Conservation (phyloP, 78 protist species). For the Dictyostelium brefeldianum region DNA sequence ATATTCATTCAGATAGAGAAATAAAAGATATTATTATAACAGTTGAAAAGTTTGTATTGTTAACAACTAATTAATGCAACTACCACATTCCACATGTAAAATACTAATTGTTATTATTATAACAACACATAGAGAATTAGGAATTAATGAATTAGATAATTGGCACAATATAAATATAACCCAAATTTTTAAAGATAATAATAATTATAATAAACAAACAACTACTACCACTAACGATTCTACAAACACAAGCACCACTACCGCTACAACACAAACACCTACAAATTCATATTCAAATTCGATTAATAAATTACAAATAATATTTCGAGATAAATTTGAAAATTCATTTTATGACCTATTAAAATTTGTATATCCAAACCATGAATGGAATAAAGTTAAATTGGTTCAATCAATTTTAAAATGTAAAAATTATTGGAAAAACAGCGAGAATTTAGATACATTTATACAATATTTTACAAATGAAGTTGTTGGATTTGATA, state of each 20-base stretch:
- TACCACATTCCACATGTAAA: no score
- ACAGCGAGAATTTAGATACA: not conserved
- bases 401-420: not conserved
- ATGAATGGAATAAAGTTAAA: conserved; percentile 13
- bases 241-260: no score
- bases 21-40: not conserved
- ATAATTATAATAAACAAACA: not conserved
- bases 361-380: not conserved
- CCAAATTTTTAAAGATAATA: not conserved
- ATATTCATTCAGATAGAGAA: not conserved
- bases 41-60: not conserved
- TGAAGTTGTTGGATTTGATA: not conserved
- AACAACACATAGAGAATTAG: not conserved
- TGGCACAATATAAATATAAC: not conserved
- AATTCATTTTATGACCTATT: not conserved
- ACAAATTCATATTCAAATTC: not conserved
- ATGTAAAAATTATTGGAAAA: not conserved
- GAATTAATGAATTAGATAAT: conserved; percentile 3
- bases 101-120: not conserved
- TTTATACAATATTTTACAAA: not conserved
- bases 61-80: no score
- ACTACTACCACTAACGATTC: no score
- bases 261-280: no score
- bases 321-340: not conserved
- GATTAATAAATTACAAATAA: not conserved